Base-by-base conservation (phyloP, 805 yeast species). In the Ascoidea tarda region DNA sequence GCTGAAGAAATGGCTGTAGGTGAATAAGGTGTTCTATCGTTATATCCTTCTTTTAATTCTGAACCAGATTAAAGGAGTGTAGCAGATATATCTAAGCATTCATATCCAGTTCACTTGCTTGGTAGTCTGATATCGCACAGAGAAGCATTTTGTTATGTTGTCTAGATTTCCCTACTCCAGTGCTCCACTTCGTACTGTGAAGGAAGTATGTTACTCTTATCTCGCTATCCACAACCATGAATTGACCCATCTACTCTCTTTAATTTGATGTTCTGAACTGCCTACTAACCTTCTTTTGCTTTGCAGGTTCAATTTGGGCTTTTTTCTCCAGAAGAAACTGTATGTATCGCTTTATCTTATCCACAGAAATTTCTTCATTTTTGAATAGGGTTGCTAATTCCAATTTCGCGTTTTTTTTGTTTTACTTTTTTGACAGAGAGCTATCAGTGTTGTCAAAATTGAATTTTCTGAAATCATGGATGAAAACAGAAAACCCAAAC, bases 381-480 rank as follows among this genome's bases (percentile, higher is more conserved):
- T 48, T 42, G 32, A 32, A 6, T 48, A 31, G n/a, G 47, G n/a
- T 46, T n/a, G 48, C 31, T 8, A 45, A 44, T 5, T 16, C 38
- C 33, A 47, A 6, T 12, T 54, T 46, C 48, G 16, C 31, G n/a
- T 42, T 44, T 53, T 49, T 46, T 50, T 12, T 51, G 14, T 52
- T 46, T 47, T 50, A 6, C 8, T 16, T 48, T 12, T 31, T 45
- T 42, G 42, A 8, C 56, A 73, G 77, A 85, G 96, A 69, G 97
- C 98, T 50, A 90, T 93, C 59, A 87, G 96, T 57, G 99, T 95
- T 55, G 98, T 97, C 47, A 93, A 93, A 66, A 88, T 93, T 63
- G 97, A 91, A 69, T 93, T 86, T 64, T 99, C 99, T 28, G 99
- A 93, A 70, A 93, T 97, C n/a, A 93, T 93, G 96, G 99, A 93